Percentiles rank a stretch among this genome's conserved stretches.
phyloP scores from a whole-genome alignment of 805 yeast genomes.

The Metschnikowia similis region DNA sequence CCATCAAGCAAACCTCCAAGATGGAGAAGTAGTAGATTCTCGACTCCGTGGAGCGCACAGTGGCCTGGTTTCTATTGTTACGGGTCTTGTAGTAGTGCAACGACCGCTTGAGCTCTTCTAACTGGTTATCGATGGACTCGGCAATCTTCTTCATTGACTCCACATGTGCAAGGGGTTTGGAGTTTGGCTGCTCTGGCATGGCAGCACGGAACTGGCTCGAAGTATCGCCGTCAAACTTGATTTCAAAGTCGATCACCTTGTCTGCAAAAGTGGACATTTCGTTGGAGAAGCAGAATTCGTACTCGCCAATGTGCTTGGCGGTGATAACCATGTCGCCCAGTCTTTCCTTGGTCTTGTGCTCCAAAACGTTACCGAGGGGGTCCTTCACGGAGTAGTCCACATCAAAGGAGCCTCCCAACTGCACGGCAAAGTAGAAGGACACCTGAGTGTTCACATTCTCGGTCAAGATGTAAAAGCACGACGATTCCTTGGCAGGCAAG shows the following conservation, averaged over 20 bases:
- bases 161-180: slow-evolving; percentile 49
- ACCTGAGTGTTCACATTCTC: slow-evolving; percentile 54
- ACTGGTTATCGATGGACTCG: slow-evolving; percentile 54
- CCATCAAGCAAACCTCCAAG: slow-evolving; percentile 66
- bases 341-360: slow-evolving; percentile 56
- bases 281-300: slow-evolving; percentile 81
- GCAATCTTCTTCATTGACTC: slow-evolving; percentile 52
- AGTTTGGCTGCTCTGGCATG: slow-evolving; percentile 51
- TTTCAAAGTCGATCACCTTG: slow-evolving; percentile 80
- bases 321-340: slow-evolving; percentile 77
- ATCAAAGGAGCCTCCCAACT: slow-evolving; percentile 75
- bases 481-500: slow-evolving; percentile 68
- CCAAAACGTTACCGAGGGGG: slow-evolving; percentile 54
- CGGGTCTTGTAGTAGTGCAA: slow-evolving; percentile 85
- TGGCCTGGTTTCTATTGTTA: slow-evolving; percentile 85
- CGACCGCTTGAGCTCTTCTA: slow-evolving; percentile 52
- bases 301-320: slow-evolving; percentile 70
- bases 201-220: slow-evolving; percentile 48
- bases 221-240: slow-evolving; percentile 47
- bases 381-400: slow-evolving; percentile 63
- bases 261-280: slow-evolving; percentile 79
- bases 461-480: slow-evolving; percentile 71
- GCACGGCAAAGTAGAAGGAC: slow-evolving; percentile 80
- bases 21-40: slow-evolving; percentile 76
- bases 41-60: slow-evolving; percentile 74